Conservation (phyloP, 139 green algal species). For the Chlorella ohadii region DNA sequence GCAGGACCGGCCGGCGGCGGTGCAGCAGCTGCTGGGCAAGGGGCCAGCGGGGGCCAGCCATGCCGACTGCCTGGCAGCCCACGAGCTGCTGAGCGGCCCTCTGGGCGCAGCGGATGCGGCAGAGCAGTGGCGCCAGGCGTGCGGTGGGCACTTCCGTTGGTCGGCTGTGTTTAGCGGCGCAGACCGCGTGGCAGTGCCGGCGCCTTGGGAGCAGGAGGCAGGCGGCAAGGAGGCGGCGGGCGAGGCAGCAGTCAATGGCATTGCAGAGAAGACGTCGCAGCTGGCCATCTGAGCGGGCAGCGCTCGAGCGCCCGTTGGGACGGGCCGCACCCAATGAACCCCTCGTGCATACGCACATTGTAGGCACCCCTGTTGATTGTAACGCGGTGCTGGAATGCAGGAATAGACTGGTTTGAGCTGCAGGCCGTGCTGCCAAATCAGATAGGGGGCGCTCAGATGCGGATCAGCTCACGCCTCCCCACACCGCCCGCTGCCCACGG, state of each 20-base stretch:
- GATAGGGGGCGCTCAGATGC: too few relatives aligned
- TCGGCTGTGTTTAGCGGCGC: conserved; percentile 73
- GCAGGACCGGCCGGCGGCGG: conserved; percentile 25
- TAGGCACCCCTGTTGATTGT: too few relatives aligned
- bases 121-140: conserved; percentile 54
- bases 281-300: neutral
- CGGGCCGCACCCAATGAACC: neutral
- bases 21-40: conserved; percentile 21
- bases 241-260: neutral
- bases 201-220: conserved; percentile 8
- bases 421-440: too few relatives aligned
- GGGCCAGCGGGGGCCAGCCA: conserved; percentile 29
- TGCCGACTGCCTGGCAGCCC: conserved; percentile 47
- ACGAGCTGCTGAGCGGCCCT: conserved; percentile 48
- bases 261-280: neutral
- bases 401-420: too few relatives aligned
- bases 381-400: too few relatives aligned
- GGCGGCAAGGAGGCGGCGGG: neutral
- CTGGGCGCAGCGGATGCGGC: conserved; percentile 51
- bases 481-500: too few relatives aligned
- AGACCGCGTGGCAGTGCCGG: conserved; percentile 20
- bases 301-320: too few relatives aligned
- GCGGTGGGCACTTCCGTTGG: conserved; percentile 57
- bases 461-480: too few relatives aligned
- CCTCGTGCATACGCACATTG: too few relatives aligned